Evolutionary conservation across 495 filamentous ascomycete species (phyloP).

Genomic region (Pseudevernia furfuracea): DNA sequence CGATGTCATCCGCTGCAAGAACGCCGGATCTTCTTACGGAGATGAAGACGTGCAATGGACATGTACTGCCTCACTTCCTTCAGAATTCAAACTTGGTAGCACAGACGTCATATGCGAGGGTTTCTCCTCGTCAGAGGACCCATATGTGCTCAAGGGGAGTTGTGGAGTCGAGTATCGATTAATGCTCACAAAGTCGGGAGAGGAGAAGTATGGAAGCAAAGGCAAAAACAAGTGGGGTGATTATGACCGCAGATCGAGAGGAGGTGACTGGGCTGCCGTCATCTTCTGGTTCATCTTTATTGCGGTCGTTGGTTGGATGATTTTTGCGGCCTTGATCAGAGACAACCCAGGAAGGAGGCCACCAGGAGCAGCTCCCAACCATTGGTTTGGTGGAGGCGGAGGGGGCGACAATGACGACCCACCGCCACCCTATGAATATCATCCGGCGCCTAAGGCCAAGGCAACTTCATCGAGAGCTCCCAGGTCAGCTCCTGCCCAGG

Average conservation of each 20-base stretch:
- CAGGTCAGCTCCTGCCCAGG: constrained; percentile 27
- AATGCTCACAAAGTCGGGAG: constrained; percentile 70
- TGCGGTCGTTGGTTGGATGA: constrained; percentile 33
- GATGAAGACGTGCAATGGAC: constrained; percentile 78
- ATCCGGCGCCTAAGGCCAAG: constrained; percentile 52
- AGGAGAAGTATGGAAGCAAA: constrained; percentile 53
- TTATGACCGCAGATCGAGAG: constrained; percentile 15
- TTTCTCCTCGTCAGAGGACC: constrained; percentile 65
- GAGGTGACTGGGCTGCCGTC: constrained; percentile 20
- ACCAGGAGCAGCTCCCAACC: constrained; percentile 9
- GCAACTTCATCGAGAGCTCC: constrained; percentile 22
- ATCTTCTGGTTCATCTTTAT: constrained; percentile 47
- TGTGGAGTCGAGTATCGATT: constrained; percentile 92
- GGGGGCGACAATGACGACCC: constrained; percentile 46
- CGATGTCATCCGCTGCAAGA: constrained; percentile 81
- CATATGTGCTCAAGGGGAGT: constrained; percentile 76
- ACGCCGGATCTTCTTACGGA: constrained; percentile 64
- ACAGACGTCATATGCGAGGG: constrained; percentile 95
- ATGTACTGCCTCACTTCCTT: constrained; percentile 70
- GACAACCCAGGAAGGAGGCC: constrained; percentile 9
- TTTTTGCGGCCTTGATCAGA: constrained; percentile 26
- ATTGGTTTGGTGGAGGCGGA: constrained; percentile 42
- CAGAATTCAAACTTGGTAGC: constrained; percentile 77
- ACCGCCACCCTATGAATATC: constrained; percentile 52
- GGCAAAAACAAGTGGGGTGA: constrained; percentile 15